Conservation (phyloP, 2,329 filamentous ascomycete species). For the Alternaria triticimaculans region DNA sequence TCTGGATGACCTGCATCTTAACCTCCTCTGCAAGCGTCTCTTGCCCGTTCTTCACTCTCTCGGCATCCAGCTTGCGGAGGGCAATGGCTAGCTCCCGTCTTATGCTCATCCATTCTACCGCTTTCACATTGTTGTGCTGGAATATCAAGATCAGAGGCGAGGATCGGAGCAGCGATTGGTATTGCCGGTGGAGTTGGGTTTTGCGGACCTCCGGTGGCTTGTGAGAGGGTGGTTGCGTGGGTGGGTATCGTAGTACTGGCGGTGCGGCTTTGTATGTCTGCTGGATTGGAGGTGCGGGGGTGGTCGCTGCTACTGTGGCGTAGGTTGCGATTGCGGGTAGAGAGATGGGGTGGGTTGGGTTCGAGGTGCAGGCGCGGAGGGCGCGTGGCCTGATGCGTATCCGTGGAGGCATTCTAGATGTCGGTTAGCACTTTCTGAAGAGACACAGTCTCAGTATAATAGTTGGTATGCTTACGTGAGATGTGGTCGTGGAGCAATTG, state of each 20-base stretch:
- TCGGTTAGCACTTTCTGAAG: slow-evolving; percentile 1
- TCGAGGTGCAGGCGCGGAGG: slow-evolving; percentile 34
- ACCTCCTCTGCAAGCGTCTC: slow-evolving; percentile 64
- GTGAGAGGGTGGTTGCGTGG: slow-evolving; percentile 84
- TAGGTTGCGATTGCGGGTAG: slow-evolving; percentile 49
- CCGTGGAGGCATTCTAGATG: slow-evolving; percentile 45
- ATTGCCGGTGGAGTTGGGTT: slow-evolving; percentile 84
- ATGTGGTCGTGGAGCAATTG: slow-evolving; percentile 36
- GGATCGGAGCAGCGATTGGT: slow-evolving; percentile 85
- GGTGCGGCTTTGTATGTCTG: slow-evolving; percentile 55
- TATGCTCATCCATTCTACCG: slow-evolving; percentile 76
- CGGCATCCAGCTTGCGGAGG: slow-evolving; percentile 70
- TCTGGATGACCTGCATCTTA: slow-evolving; percentile 84
- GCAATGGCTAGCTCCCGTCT: slow-evolving; percentile 71
- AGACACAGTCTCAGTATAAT: background rate
- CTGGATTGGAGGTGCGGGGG: slow-evolving; percentile 60
- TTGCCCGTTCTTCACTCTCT: slow-evolving; percentile 65
- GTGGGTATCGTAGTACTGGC: slow-evolving; percentile 59
- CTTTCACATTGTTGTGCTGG: slow-evolving; percentile 78
- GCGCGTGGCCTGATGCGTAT: slow-evolving; percentile 45
- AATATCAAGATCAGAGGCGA: slow-evolving; percentile 87
- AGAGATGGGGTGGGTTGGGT: slow-evolving; percentile 37
- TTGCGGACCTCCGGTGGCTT: slow-evolving; percentile 87
- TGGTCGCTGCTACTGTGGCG: slow-evolving; percentile 59
- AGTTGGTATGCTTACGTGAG: slow-evolving; percentile 29